phyloP scores from a whole-genome alignment of 2,329 filamentous ascomycete species.

The Corynespora cassiicola region DNA sequence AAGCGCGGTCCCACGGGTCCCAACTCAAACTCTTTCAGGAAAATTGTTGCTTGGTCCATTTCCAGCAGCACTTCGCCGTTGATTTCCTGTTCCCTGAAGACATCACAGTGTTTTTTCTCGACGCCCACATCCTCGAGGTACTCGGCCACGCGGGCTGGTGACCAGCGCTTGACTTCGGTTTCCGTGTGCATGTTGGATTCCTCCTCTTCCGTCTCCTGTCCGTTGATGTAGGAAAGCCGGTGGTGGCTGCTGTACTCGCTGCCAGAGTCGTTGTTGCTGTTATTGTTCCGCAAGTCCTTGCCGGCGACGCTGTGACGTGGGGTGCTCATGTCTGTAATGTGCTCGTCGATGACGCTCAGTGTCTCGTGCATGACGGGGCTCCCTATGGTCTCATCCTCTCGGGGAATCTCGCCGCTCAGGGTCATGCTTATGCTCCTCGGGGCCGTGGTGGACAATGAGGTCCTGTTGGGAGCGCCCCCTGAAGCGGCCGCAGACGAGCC shows the following conservation, averaged over 20 bases:
- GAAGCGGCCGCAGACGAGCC: conserved; percentile 16
- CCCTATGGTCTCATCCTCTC: conserved; percentile 54
- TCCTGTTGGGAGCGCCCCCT: conserved; percentile 20
- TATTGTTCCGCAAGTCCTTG: conserved; percentile 65
- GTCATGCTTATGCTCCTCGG: conserved; percentile 45
- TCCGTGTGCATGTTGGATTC: conserved; percentile 74
- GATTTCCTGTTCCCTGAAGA: conserved; percentile 96
- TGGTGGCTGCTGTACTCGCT: conserved; percentile 89
- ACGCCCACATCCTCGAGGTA: conserved; percentile 86
- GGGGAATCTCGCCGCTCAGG: conserved; percentile 43
- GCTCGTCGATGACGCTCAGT: conserved; percentile 93
- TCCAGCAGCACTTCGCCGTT: conserved; percentile 89
- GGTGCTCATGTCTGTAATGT: conserved; percentile 84
- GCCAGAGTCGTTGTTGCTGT: conserved; percentile 80
- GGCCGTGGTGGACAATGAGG: conserved; percentile 22
- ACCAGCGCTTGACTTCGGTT: conserved; percentile 81
- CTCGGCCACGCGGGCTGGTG: conserved; percentile 81
- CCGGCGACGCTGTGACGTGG: conserved; percentile 61
- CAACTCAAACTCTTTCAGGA: conserved; percentile 93
- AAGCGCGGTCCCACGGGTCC: conserved; percentile 87
- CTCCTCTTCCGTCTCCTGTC: conserved; percentile 94
- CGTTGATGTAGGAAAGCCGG: conserved; percentile 88
- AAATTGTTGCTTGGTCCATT: conserved; percentile 94
- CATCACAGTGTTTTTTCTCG: conserved; percentile 87
- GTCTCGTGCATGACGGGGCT: conserved; percentile 92